A percentile compares a stretch with the other conserved stretches of the same genome.
Conservation (phyloP, 192 early-diverging fungal species). For the Coemansia sp. region DNA sequence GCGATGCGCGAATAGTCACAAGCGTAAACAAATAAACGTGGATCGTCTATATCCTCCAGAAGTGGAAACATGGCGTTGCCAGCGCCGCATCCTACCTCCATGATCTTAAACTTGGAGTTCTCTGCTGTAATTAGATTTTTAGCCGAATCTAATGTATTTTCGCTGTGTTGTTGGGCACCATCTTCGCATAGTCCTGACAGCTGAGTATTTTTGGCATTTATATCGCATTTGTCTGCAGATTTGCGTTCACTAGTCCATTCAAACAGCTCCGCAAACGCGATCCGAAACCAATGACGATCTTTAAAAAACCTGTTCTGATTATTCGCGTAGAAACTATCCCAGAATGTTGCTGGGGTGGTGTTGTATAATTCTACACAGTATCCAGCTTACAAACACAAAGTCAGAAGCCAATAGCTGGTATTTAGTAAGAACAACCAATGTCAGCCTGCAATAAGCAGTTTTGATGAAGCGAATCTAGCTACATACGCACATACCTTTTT, state of each 20-base stretch:
- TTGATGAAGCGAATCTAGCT: neutral
- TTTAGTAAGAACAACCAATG: neutral
- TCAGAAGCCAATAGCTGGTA: neutral
- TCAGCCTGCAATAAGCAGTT: neutral
- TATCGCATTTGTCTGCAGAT: slow-evolving; percentile 9
- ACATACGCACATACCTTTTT: slow-evolving; percentile 33
- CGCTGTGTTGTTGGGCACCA: neutral
- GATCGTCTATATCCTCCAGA: slow-evolving; percentile 57
- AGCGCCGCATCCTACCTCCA: slow-evolving; percentile 82
- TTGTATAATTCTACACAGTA: slow-evolving; percentile 54
- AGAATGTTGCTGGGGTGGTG: slow-evolving; percentile 58
- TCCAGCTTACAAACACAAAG: neutral
- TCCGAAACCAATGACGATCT: slow-evolving; percentile 90
- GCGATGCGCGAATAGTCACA: slow-evolving; percentile 74
- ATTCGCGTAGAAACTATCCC: slow-evolving; percentile 76
- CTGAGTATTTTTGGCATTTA: neutral
- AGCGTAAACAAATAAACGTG: slow-evolving; percentile 70
- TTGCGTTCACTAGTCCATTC: slow-evolving; percentile 39
- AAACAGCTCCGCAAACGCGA: slow-evolving; percentile 92
- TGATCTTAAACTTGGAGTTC: slow-evolving; percentile 54
- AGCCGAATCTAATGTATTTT: neutral
- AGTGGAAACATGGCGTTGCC: slow-evolving; percentile 78
- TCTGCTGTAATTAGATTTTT: neutral
- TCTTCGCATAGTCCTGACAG: neutral
- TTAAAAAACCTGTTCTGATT: slow-evolving; percentile 92